Conservation (phyloP, 352 stramenopile genomes). For the Globisporangium megalacanthum region DNA sequence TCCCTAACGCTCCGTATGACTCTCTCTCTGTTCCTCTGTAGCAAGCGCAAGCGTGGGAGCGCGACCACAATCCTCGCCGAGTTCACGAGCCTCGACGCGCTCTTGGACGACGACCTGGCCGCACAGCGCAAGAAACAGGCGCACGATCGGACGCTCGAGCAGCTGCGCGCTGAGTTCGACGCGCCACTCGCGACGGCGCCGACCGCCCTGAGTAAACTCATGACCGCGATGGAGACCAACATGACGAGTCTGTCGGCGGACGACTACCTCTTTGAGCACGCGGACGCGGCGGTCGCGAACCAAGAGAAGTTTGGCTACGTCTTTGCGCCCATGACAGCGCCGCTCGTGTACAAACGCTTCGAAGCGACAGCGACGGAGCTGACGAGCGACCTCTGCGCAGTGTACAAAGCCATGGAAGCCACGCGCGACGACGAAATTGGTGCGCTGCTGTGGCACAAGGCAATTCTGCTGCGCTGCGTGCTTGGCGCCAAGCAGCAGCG, state of each 20-base stretch:
- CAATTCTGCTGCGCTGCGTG: conserved; percentile 53
- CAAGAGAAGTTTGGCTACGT: conserved; percentile 82
- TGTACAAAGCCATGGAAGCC: conserved; percentile 65
- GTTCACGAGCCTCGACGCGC: conserved; percentile 72
- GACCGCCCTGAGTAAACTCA: conserved; percentile 26
- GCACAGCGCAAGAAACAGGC: conserved; percentile 55
- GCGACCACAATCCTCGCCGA: conserved; percentile 40
- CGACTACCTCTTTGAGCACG: conserved; percentile 44
- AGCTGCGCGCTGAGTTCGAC: conserved; percentile 49
- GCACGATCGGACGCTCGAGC: conserved; percentile 47
- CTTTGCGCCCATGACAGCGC: conserved; percentile 70
- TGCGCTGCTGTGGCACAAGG: conserved; percentile 65
- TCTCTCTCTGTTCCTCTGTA: not conserved
- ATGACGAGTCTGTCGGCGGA: conserved; percentile 67
- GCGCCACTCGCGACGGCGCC: conserved; percentile 10
- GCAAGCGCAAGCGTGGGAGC: conserved; percentile 26
- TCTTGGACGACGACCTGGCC: conserved; percentile 53
- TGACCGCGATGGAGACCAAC: conserved; percentile 65
- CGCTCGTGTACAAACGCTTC: conserved; percentile 49
- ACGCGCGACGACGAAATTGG: conserved; percentile 41
- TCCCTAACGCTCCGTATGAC: not conserved
- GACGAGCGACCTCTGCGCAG: conserved; percentile 37
- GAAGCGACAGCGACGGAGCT: conserved; percentile 52
- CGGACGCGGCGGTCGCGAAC: conserved; percentile 20
- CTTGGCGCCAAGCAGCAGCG: conserved; percentile 19